These are phyloP conservation scores for Yarrowia sp. DNA, from an alignment of 805 yeast species.

Conservation along the genomic window DNA sequence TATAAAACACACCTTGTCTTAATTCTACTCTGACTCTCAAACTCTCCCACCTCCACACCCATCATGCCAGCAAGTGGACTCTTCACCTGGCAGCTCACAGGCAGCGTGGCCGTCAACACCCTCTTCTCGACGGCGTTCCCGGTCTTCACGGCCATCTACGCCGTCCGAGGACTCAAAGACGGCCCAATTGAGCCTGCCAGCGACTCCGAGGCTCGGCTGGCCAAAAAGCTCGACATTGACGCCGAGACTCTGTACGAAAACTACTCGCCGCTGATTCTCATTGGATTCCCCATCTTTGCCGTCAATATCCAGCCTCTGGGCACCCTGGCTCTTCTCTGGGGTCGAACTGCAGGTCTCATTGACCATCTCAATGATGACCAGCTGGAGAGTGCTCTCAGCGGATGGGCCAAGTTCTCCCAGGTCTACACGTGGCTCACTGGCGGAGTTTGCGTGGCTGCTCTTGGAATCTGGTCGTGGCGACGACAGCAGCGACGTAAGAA, in stretches of 20 bases:
- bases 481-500: not conserved
- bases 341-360: not conserved
- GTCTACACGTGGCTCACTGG: not conserved
- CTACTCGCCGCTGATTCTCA: not conserved
- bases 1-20: not conserved
- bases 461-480: not conserved
- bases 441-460: not conserved
- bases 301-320: slow-evolving; percentile 1
- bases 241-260: not conserved
- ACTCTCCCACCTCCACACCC: not conserved
- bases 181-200: not conserved
- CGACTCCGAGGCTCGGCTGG: not conserved
- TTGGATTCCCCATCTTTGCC: slow-evolving; percentile 8
- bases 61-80: not conserved
- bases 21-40: not conserved
- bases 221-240: not conserved
- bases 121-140: not conserved
- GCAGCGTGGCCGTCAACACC: not conserved
- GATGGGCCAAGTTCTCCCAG: not conserved
- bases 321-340: not conserved
- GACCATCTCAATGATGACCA: not conserved
- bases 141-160: not conserved
- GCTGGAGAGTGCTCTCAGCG: not conserved
- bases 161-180: not conserved
- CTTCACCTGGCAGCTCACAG: slow-evolving; percentile 1